These are phyloP conservation scores for Sporothrix mexicana DNA, from an alignment of 2,329 filamentous ascomycete species.

Conservation along the genomic window DNA sequence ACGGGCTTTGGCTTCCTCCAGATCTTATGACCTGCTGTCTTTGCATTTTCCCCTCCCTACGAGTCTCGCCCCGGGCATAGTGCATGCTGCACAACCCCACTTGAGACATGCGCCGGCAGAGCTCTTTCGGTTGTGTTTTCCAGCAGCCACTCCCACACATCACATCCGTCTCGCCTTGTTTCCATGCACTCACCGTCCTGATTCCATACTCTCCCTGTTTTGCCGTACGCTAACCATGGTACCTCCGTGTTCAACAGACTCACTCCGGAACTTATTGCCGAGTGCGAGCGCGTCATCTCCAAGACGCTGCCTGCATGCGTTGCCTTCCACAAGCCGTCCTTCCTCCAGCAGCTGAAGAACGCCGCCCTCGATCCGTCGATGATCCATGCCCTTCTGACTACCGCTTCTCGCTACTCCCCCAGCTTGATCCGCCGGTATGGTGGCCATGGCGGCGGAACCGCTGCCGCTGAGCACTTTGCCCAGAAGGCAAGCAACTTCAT, in stretches of 20 bases:
- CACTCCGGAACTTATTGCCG: conserved; percentile 62
- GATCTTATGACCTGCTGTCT: too few species aligned
- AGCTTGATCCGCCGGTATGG: conserved; percentile 64
- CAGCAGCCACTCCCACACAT: background rate
- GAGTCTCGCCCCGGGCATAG: background rate
- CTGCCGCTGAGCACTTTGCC: conserved; percentile 64
- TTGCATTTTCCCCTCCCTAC: background rate
- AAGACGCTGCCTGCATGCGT: conserved; percentile 67
- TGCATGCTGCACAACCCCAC: conserved; percentile 29
- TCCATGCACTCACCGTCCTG: background rate
- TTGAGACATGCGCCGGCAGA: conserved; percentile 20
- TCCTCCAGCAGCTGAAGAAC: conserved; percentile 65
- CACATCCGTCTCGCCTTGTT: background rate
- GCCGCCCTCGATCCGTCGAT: conserved; percentile 61
- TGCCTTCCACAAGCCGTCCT: conserved; percentile 67
- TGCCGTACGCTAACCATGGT: conserved; percentile 30
- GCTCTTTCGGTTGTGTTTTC: background rate
- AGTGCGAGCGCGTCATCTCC: conserved; percentile 66
- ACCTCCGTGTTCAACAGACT: conserved; percentile 46
- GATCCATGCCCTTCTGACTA: conserved; percentile 63
- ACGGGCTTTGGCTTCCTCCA: background rate
- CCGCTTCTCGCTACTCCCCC: conserved; percentile 63
- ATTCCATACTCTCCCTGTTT: background rate
- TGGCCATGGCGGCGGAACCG: conserved; percentile 55
- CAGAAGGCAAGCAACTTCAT: conserved; percentile 62